Base-by-base conservation (phyloP, 805 yeast genomes). In the Starmerella davenportii region DNA sequence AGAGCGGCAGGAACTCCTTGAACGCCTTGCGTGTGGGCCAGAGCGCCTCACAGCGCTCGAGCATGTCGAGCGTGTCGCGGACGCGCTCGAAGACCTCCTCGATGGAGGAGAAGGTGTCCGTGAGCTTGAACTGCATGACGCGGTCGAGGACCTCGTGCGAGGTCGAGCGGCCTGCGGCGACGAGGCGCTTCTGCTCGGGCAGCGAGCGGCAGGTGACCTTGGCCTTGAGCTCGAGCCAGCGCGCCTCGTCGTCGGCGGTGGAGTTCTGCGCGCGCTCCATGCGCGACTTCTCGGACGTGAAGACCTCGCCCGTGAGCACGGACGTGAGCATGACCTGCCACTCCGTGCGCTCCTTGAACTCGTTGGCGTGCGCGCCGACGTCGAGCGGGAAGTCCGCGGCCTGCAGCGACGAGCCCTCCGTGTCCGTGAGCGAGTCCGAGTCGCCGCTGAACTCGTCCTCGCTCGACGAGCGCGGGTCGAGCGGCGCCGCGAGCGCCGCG, bases 321-420 rank as follows among this genome's bases (percentile, higher is more conserved):
- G 84, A 69, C 9, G 79, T 69, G 36, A 90, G 65, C 93, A 90
- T 82, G 0, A 87, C 71, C 58, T 90, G 96, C 98, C 98, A 90
- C 58, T 84, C 94, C 11, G 85, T 62, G 36, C 96, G 66, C 53
- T 84, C 95, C 9, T 74, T 44, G 38, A 55, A 45, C 34, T 53
- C 50, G 18, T 59, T 58, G 2, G 57, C 53, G 30, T 53, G 51
- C 15, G 55, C 42, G 19, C 43, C 43, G 14, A 48, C 38, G 30
- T 48, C 47, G n/a, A 51, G 42, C 11, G 36, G 30, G 4, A 36
- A 21, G 18, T 29, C 24, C 13, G 37, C 30, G 13, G 39, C 28
- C 28, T 37, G 39, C 27, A 44, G 28, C 4, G 38, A 19, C 19
- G 39, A 40, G 37, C 30, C 33, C 28, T 36, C 38, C 19, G 45